Evolutionary conservation across 129 eudicot species (phyloP), one percentile per base, ranked within the genome.

Genomic region (Calendula officinalis): DNA sequence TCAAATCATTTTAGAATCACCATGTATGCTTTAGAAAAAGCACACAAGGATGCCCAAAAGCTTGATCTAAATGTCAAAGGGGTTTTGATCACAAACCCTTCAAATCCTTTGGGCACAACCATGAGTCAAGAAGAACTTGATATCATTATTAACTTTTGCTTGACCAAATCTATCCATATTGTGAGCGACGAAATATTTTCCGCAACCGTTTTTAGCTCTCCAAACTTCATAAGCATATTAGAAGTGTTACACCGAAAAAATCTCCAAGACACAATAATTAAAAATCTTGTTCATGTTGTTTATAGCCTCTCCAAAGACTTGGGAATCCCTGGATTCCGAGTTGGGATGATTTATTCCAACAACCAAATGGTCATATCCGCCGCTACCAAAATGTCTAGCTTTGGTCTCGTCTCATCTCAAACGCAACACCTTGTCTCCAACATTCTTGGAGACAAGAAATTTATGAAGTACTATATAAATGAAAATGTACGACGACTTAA

Each of bases 301-400:
- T 66, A 66, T 66, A 74, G 78, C 56, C 72, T 74, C 10, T 74
- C 78, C 1, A 74, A 86, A 61, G 85, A 86, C 44, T 68, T 86
- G 34, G 88, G 88, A 43, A 81, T 82, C 16, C 82, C 94, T 0
- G 94, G 94, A 7, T 86, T 86, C 27, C 37, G 94, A 34, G 63
- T 82, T 5, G 94, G 94, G 40, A 58, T 80, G 67, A 79, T 86
- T 40, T 86, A 86, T 39, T 79, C 94, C 7, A 72, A 79, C 61
- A 80, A 86, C 40, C 68, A 70, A 44, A 56, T 53, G 53, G 61
- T 86, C 10, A 39, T 79, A 7, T 57, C 85, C 0, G 81, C 86
- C 0, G 88, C 94, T 10, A 85, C 88, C 45, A 85, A 82, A 74
- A 85, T 85, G 88, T 85, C 94, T 0, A 82, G 88, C 52, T 85